Conservation (phyloP, 306 rosid species). For the Sindora glabra region DNA sequence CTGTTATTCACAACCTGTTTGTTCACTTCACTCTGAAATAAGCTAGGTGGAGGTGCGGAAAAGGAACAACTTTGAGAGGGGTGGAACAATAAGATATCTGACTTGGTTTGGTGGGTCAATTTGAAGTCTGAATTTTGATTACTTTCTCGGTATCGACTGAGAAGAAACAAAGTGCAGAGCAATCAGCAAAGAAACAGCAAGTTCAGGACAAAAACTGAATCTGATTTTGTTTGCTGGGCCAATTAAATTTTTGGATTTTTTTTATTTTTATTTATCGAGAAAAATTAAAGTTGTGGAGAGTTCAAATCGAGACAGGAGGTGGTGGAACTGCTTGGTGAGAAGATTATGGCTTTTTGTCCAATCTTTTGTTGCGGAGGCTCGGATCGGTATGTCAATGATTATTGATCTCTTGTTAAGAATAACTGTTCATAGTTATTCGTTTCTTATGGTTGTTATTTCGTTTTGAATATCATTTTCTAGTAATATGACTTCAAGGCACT, state of each 20-base stretch:
- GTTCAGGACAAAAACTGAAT: no score
- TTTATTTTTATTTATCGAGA: no score
- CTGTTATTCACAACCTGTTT: conserved; percentile 3
- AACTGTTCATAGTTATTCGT: not conserved
- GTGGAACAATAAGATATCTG: not conserved
- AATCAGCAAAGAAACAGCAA: no score
- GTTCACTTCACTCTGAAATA: conserved; percentile 8
- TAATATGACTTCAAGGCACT: no score
- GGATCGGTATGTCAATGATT: conserved; percentile 54
- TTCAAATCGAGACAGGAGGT: not conserved
- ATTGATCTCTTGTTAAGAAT: not conserved
- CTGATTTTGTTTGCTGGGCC: no score
- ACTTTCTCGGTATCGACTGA: conserved; percentile 9
- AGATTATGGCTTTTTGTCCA: conserved; percentile 46
- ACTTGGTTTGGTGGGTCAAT: conserved; percentile 31
- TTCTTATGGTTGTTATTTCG: not conserved
- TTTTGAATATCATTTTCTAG: conserved; percentile 2
- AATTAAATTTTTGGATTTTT: no score
- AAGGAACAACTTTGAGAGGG: conserved; percentile 11
- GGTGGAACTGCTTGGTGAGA: conserved; percentile 21
- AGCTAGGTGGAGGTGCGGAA: conserved; percentile 5
- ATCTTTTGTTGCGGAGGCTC: conserved; percentile 68
- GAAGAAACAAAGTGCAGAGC: not conserved
- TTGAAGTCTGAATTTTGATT: conserved; percentile 26
- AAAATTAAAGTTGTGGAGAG: no score